Evolutionary conservation across 2,329 filamentous ascomycete species (phyloP), one percentile per base, ranked within the genome.

Genomic region (Microsporum canis): DNA sequence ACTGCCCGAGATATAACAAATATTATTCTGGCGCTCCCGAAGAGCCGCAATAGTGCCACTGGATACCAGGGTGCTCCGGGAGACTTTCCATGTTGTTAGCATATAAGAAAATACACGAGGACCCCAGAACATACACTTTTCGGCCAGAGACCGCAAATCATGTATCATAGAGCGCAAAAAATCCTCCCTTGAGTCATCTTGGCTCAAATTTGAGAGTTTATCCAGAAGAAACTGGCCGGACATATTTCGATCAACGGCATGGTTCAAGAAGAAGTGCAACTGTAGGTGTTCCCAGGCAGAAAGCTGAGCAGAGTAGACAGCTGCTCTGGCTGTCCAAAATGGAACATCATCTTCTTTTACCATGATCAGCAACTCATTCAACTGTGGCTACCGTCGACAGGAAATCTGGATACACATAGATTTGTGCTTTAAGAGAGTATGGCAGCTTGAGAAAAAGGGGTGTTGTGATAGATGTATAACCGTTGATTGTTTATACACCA

Each of bases 1-100:
- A 12, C 12, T 49, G 17, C 62, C 61, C 5, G 62, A 59, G 14
- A 64, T 45, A 45, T 57, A 62, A 27, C 62, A 64, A 34, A 49
- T 39, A 14, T 51, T 27, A 6, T 51, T 34, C 12, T 63, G 47
- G 17, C 62, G 51, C 27, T 59, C 10, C 10, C 43, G 43, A 29
- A 63, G 33, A 36, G 62, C 56, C 17, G 49, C 31, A 8, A 60
- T 14, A 12, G 38, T n/a, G 23, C 59, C 53, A 33, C 39, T 7
- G n/a, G 60, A 33, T 34, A 62, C 17, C 2, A 23, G 17, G 5
- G 45, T 23, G 17, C 17, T 23, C 8, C 17, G 17, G 23, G 45
- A 49, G 45, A 49, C 45, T 49, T 27, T 7, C 14, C 14, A 39
- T 12, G 38, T 10, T 12, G 14, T 39, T 12, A 39, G 38, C 8